phyloP scores from a whole-genome alignment of 2,329 filamentous ascomycete genomes.

The Ophiocordyceps sinensis region DNA sequence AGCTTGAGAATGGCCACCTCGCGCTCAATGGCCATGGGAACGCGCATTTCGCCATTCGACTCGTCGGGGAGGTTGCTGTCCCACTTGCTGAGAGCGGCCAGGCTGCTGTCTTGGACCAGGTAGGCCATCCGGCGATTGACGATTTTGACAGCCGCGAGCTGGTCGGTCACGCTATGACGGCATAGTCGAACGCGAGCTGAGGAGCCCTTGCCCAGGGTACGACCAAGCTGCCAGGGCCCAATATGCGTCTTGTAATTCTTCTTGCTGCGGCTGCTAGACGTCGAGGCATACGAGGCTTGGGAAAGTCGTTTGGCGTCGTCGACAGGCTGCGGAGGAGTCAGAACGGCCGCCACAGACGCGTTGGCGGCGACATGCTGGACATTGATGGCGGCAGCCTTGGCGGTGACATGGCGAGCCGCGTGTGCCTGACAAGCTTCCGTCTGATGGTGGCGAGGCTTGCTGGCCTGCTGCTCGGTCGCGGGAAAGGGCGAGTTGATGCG shows the following conservation, averaged over 20 bases:
- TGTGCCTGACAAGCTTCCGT: slow-evolving; percentile 3
- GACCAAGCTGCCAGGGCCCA: slow-evolving; percentile 87
- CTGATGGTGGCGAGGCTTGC: slow-evolving; percentile 17
- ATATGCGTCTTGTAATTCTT: slow-evolving; percentile 56
- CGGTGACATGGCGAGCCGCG: slow-evolving; percentile 1
- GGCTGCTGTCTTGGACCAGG: slow-evolving; percentile 70
- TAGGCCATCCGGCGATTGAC: slow-evolving; percentile 72
- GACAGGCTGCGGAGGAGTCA: slow-evolving; percentile 14
- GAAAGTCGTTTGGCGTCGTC: slow-evolving; percentile 24
- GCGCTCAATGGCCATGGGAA: slow-evolving; percentile 80
- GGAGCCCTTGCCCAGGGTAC: slow-evolving; percentile 76
- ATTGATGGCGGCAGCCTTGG: neutral
- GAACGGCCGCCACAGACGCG: slow-evolving; percentile 9
- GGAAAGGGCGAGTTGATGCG: slow-evolving; percentile 28
- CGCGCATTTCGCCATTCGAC: slow-evolving; percentile 48
- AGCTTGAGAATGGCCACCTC: slow-evolving; percentile 97
- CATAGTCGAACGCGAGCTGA: slow-evolving; percentile 80
- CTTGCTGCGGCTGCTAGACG: slow-evolving; percentile 23
- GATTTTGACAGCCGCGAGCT: slow-evolving; percentile 88
- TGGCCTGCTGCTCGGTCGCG: slow-evolving; percentile 10
- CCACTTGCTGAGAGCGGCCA: slow-evolving; percentile 67
- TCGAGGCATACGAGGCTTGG: slow-evolving; percentile 25
- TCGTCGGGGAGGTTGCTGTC: slow-evolving; percentile 42
- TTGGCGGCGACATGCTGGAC: slow-evolving; percentile 2
- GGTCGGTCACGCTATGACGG: slow-evolving; percentile 61